Conservation (phyloP, 2,329 filamentous ascomycete species). For the Aspergillus phoenicis region DNA sequence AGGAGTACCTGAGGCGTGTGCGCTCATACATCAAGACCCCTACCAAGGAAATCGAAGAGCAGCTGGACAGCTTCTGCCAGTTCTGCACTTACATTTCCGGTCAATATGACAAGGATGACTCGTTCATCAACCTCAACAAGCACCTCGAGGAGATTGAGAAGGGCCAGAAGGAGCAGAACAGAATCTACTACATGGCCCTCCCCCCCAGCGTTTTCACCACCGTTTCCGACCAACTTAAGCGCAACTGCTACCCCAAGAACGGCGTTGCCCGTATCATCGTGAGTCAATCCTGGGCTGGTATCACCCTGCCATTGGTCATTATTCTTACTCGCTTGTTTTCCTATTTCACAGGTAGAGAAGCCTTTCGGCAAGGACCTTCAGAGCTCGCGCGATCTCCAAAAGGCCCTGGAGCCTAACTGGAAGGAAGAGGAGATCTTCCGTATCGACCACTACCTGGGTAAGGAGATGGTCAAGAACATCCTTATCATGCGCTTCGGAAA, state of each 20-base stretch:
- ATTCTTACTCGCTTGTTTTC: constrained; percentile 21
- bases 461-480: constrained; percentile 99
- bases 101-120: constrained; percentile 96
- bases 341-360: constrained; percentile 78
- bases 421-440: constrained; percentile 98
- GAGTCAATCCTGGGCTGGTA: constrained; percentile 40
- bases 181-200: constrained; percentile 98
- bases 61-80: constrained; percentile 84
- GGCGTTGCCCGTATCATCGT: constrained; percentile 95
- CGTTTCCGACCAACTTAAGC: constrained; percentile 95
- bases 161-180: constrained; percentile 78
- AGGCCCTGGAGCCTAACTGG: constrained; percentile 95
- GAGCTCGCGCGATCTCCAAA: constrained; percentile 92
- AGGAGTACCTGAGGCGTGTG: constrained; percentile 90
- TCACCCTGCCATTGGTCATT: constrained; percentile 9
- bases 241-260: constrained; percentile 89
- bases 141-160: constrained; percentile 85
- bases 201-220: constrained; percentile 97
- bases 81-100: constrained; percentile 94
- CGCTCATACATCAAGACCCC: constrained; percentile 99
- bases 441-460: constrained; percentile 98
- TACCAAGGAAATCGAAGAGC: constrained; percentile 94
- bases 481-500: constrained; percentile 97
- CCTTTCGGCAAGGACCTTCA: constrained; percentile 96
- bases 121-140: constrained; percentile 81